Percentiles rank a stretch among this genome's conserved stretches.
Conservation (phyloP, 192 early-diverging fungal species). For the Coemansia sp. region DNA sequence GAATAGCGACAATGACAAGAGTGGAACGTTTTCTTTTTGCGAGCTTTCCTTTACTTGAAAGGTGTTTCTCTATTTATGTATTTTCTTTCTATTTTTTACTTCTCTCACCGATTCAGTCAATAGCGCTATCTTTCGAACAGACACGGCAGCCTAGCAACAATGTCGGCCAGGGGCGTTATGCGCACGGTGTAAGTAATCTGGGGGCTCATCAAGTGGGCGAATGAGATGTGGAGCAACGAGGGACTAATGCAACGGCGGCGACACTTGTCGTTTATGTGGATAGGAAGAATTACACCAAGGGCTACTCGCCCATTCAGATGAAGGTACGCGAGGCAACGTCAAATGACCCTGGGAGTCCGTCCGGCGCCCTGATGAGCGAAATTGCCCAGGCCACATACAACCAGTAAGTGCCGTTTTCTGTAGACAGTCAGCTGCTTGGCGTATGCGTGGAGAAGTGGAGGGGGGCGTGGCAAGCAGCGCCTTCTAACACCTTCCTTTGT, state of each 20-base stretch:
- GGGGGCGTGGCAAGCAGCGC: too few species aligned
- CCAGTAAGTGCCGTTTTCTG: slow-evolving; percentile 62
- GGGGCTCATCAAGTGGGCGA: background rate
- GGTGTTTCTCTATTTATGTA: background rate
- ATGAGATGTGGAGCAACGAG: background rate
- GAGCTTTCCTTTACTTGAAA: background rate
- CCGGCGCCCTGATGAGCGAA: slow-evolving; percentile 74
- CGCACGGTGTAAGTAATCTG: slow-evolving; percentile 35
- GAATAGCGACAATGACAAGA: too few species aligned
- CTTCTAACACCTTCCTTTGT: too few species aligned
- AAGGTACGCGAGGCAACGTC: slow-evolving; percentile 85
- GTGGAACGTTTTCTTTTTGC: background rate
- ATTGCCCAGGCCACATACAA: slow-evolving; percentile 82
- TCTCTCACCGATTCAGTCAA: background rate
- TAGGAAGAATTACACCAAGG: slow-evolving; percentile 88
- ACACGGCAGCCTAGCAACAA: background rate
- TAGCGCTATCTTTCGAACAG: slow-evolving; percentile 9
- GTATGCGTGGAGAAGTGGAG: too few species aligned
- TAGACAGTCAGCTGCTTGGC: background rate
- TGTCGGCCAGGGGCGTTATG: slow-evolving; percentile 41
- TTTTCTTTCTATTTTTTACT: slow-evolving; percentile 2
- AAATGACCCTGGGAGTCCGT: slow-evolving; percentile 75
- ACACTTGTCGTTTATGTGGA: background rate
- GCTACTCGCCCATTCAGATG: slow-evolving; percentile 88
- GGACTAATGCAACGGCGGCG: slow-evolving; percentile 1